phyloP scores from a whole-genome alignment of 1,284 basidiomycete genomes.

The Gomphus bonarii region DNA sequence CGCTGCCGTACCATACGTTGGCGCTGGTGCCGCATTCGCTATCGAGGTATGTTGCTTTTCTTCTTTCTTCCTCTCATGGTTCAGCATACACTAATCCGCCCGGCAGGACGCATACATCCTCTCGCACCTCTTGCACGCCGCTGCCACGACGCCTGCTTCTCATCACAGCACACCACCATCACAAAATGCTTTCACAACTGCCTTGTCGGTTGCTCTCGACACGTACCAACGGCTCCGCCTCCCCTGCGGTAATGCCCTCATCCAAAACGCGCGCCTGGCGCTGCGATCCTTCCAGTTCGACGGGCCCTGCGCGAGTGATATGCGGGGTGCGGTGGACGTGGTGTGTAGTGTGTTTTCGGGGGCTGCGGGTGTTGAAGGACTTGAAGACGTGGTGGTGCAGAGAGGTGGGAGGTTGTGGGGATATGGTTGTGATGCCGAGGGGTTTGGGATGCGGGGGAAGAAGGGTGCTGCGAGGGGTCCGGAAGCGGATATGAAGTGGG shows the following conservation, averaged over 20 bases:
- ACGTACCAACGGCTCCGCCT: background rate
- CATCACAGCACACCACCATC: too few relatives aligned
- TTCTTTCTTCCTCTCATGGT: background rate
- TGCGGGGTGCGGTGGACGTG: too few relatives aligned
- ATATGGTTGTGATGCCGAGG: too few relatives aligned
- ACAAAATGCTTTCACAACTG: too few relatives aligned
- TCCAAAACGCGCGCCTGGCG: background rate
- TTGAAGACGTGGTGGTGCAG: too few relatives aligned
- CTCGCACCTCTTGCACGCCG: background rate
- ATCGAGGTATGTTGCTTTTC: constrained; percentile 32
- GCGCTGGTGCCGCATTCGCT: constrained; percentile 44
- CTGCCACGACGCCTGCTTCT: background rate
- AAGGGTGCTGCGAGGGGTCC: too few relatives aligned
- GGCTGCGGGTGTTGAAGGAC: too few relatives aligned
- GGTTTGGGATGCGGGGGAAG: too few relatives aligned
- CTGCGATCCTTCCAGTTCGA: constrained; percentile 3
- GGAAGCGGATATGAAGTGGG: too few relatives aligned
- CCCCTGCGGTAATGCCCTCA: constrained; percentile 1
- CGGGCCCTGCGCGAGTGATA: background rate
- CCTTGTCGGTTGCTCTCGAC: background rate
- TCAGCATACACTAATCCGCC: background rate
- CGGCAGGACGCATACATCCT: constrained; percentile 8
- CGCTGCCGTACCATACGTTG: constrained; percentile 44
- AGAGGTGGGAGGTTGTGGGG: too few relatives aligned
- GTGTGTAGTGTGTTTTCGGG: too few relatives aligned